phyloP scores from a whole-genome alignment of 23 red algal genomes.

The Gracilaria vermiculophylla region DNA sequence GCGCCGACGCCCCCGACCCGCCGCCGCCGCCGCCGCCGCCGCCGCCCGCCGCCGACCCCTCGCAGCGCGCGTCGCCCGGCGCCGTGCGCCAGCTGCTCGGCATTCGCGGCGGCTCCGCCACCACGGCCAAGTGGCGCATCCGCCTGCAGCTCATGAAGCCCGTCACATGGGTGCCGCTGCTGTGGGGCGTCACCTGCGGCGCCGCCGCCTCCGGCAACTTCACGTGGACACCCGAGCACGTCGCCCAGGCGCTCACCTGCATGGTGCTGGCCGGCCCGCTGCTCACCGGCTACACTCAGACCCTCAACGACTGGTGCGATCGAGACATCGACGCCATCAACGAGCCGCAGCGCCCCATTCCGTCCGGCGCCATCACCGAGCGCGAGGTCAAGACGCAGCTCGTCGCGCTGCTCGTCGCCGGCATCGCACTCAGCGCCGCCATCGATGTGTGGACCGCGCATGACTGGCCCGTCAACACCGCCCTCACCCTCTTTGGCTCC shows the following conservation, averaged over 20 bases:
- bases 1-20: not conserved
- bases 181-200: slow-evolving; percentile 98
- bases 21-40: not conserved
- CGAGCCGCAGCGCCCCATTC: slow-evolving; percentile 98
- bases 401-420: slow-evolving; percentile 50
- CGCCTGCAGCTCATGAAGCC: slow-evolving; percentile 99
- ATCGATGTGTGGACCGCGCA: slow-evolving; percentile 88
- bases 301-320: slow-evolving; percentile 97
- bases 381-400: slow-evolving; percentile 90
- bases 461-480: slow-evolving; percentile 65
- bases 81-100: slow-evolving; percentile 86
- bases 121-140: slow-evolving; percentile 76
- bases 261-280: slow-evolving; percentile 96
- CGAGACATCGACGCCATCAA: slow-evolving; percentile 97
- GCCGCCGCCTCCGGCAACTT: slow-evolving; percentile 94
- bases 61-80: not conserved
- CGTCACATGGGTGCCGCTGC: slow-evolving; percentile 96
- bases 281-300: slow-evolving; percentile 95
- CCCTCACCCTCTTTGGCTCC: slow-evolving; percentile 71
- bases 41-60: not conserved
- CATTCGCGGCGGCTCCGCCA: slow-evolving; percentile 69
- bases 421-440: slow-evolving; percentile 66
- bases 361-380: slow-evolving; percentile 87
- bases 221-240: slow-evolving; percentile 75
- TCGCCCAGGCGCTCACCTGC: slow-evolving; percentile 69